Conservation (phyloP, 2,329 filamentous ascomycete species). For the Colletotrichum paranaense region DNA sequence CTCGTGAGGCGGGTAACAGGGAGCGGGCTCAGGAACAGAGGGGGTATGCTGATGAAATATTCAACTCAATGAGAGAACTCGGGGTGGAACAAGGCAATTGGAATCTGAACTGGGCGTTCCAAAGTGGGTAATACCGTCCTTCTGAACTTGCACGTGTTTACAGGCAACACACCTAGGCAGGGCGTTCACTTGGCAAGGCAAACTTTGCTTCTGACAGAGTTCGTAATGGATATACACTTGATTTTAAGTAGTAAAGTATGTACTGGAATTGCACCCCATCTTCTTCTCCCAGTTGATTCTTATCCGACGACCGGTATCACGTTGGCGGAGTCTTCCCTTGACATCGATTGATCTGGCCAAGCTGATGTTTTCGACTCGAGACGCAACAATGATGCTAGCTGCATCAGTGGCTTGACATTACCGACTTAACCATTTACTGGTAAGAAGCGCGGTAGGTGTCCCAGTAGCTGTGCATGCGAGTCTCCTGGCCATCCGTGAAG, state of each 20-base stretch:
- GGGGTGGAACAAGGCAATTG: not conserved
- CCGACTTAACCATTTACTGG: conserved; percentile 1
- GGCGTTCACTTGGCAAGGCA: not conserved
- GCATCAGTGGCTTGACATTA: not conserved
- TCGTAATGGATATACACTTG: not conserved
- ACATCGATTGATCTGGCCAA: not conserved
- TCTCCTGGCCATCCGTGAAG: conserved; percentile 55
- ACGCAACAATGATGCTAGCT: not conserved
- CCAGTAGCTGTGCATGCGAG: conserved; percentile 46
- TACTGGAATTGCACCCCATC: not conserved
- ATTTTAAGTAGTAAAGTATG: not conserved
- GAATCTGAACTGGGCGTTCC: not conserved
- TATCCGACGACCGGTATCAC: not conserved
- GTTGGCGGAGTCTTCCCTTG: not conserved
- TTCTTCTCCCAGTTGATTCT: not conserved
- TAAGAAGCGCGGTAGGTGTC: conserved; percentile 41
- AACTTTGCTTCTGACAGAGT: not conserved
- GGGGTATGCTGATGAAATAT: not conserved
- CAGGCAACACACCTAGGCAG: not conserved
- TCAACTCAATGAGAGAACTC: not conserved
- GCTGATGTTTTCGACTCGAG: not conserved
- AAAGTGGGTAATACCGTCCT: not conserved
- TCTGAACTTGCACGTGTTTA: not conserved
- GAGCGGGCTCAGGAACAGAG: not conserved
- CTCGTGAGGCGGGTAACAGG: not conserved